These are phyloP conservation scores for Phyllosticta capitalensis DNA, from an alignment of 2,329 filamentous ascomycete genomes.

Conservation along the genomic window DNA sequence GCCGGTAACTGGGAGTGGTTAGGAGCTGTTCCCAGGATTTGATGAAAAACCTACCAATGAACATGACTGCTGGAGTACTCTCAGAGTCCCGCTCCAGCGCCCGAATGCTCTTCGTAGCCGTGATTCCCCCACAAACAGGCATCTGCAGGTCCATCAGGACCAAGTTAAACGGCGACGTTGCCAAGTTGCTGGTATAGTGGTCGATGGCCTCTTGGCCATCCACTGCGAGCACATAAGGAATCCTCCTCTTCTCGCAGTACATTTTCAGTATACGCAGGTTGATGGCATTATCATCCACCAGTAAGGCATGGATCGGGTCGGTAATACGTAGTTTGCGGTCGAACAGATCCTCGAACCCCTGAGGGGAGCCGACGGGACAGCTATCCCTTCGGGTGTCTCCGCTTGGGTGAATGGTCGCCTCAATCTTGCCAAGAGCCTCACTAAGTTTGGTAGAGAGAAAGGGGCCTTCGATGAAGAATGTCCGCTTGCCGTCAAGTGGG, in stretches of 20 bases:
- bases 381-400: not conserved
- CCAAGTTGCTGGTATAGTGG: constrained; percentile 19
- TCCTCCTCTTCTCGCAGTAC: constrained; percentile 36
- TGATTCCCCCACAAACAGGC: constrained; percentile 35
- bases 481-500: constrained; percentile 14
- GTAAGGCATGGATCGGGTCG: constrained; percentile 19
- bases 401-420: not conserved
- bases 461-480: constrained; percentile 21
- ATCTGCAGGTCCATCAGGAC: constrained; percentile 38
- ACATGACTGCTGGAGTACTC: constrained; percentile 22
- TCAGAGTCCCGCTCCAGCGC: constrained; percentile 19
- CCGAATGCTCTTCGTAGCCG: constrained; percentile 31
- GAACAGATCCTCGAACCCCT: not conserved
- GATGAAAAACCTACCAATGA: constrained; percentile 17
- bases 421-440: constrained; percentile 12
- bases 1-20: constrained; percentile 20
- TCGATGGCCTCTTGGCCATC: constrained; percentile 39
- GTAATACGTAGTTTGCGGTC: not conserved
- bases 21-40: not conserved
- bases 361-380: not conserved
- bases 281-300: constrained; percentile 42
- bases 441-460: constrained; percentile 17
- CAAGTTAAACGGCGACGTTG: constrained; percentile 28
- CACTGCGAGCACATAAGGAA: constrained; percentile 34
- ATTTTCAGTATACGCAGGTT: constrained; percentile 41